Percentiles rank a stretch among this genome's conserved stretches.
phyloP scores from a whole-genome alignment of 2,329 filamentous ascomycete species.

The Trichothecium roseum region DNA sequence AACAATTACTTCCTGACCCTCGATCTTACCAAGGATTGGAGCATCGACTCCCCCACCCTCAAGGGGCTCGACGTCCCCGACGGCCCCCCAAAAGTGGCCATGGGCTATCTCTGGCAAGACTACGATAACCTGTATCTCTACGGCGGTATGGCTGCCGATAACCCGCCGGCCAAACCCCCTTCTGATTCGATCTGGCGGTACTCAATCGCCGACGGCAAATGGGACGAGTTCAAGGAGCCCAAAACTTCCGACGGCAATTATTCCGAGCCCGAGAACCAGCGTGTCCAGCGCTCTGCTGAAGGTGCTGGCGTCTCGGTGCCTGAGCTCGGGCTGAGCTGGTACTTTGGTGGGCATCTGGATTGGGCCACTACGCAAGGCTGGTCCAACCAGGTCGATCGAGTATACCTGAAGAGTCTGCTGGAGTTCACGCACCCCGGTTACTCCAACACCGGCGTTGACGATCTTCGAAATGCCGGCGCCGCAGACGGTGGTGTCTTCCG shows the following conservation, averaged over 20 bases:
- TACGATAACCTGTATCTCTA: constrained; percentile 62
- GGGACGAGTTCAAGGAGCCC: constrained; percentile 53
- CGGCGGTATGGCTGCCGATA: constrained; percentile 63
- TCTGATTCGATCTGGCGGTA: constrained; percentile 62
- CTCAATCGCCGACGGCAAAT: constrained; percentile 44
- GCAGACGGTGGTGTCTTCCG: constrained; percentile 54
- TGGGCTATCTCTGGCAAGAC: constrained; percentile 70
- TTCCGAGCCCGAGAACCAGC: constrained; percentile 41
- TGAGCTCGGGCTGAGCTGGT: constrained; percentile 61
- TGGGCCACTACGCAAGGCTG: constrained; percentile 48
- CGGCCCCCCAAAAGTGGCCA: constrained; percentile 60
- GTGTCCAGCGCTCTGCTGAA: constrained; percentile 61
- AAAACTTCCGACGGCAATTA: constrained; percentile 53
- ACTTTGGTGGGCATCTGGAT: constrained; percentile 71
- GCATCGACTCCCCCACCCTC: constrained; percentile 51
- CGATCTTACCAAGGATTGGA: constrained; percentile 66
- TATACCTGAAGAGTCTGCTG: constrained; percentile 64
- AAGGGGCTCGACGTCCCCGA: constrained; percentile 52
- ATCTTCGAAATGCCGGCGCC: constrained; percentile 45
- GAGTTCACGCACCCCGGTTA: constrained; percentile 68
- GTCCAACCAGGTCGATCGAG: constrained; percentile 50
- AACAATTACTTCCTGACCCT: constrained; percentile 65
- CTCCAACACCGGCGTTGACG: constrained; percentile 50
- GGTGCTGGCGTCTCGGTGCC: constrained; percentile 63
- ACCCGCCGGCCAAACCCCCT: constrained; percentile 42